phyloP scores from a whole-genome alignment of 257 asterid species.

The Jasminum sambac region DNA sequence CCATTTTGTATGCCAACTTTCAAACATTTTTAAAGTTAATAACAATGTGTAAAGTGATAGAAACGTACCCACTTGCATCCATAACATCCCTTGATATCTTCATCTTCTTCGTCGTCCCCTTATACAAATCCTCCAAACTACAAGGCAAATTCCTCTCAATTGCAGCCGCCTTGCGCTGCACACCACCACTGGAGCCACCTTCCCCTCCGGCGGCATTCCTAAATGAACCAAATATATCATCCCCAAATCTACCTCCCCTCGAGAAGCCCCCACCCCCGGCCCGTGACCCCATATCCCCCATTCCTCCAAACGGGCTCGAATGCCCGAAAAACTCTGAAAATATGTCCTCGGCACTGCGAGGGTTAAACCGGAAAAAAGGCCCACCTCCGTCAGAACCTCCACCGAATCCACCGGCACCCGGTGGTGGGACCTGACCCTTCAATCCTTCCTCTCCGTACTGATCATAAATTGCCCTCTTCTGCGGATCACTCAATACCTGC shows the following conservation, averaged over 20 bases:
- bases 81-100: constrained; percentile 63
- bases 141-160: constrained; percentile 59
- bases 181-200: constrained; percentile 35
- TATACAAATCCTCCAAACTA: constrained; percentile 72
- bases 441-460: constrained; percentile 71
- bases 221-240: constrained; percentile 48
- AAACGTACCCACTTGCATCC: constrained; percentile 54
- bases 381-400: constrained; percentile 40
- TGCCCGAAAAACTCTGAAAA: constrained; percentile 57
- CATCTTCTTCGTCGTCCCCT: constrained; percentile 74
- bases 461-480: constrained; percentile 64
- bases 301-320: constrained; percentile 49
- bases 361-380: constrained; percentile 47
- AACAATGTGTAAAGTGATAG: neutral
- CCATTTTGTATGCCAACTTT: neutral
- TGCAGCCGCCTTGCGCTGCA: constrained; percentile 49
- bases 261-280: constrained; percentile 36
- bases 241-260: constrained; percentile 49
- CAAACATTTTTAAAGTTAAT: neutral
- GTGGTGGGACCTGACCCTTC: constrained; percentile 61
- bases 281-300: constrained; percentile 53
- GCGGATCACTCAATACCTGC: constrained; percentile 68
- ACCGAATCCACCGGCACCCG: constrained; percentile 46
- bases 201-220: constrained; percentile 44
- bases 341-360: constrained; percentile 61